Evolutionary conservation across 257 asterid species (phyloP).

Genomic region (Rehmannia glutinosa): DNA sequence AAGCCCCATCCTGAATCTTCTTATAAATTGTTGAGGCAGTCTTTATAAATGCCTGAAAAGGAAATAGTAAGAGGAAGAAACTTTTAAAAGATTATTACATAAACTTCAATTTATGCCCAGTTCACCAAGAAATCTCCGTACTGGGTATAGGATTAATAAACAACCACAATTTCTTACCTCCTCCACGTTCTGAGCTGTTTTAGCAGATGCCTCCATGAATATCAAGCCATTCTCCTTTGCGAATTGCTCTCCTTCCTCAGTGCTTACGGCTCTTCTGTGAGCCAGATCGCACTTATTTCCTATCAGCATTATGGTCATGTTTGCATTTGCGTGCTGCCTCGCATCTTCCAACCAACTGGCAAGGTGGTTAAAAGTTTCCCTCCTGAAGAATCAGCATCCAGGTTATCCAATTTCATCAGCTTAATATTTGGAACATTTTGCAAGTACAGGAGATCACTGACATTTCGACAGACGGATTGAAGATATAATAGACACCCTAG

Average conservation of each 20-base stretch:
- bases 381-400: conserved; percentile 32
- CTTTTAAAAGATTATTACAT: too few species aligned
- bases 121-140: too few species aligned
- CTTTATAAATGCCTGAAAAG: conserved; percentile 60
- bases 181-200: conserved; percentile 82
- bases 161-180: conserved; percentile 43
- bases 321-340: conserved; percentile 78
- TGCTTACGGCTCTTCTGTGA: conserved; percentile 83
- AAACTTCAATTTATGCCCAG: too few species aligned
- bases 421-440: not conserved
- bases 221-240: conserved; percentile 80
- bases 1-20: conserved; percentile 78
- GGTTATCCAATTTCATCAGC: conserved; percentile 19
- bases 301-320: conserved; percentile 78
- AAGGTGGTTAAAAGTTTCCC: conserved; percentile 91
- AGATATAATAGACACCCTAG: not conserved
- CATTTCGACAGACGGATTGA: not conserved
- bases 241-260: conserved; percentile 81
- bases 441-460: too few species aligned
- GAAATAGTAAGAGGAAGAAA: not conserved
- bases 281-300: conserved; percentile 77
- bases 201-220: conserved; percentile 90
- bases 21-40: conserved; percentile 69
- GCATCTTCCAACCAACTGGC: conserved; percentile 93
- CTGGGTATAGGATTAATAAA: not conserved